A percentile compares a stretch with the other conserved stretches of the same genome.
phyloP scores from a whole-genome alignment of 352 stramenopile species.

The Pythium aquatile region DNA sequence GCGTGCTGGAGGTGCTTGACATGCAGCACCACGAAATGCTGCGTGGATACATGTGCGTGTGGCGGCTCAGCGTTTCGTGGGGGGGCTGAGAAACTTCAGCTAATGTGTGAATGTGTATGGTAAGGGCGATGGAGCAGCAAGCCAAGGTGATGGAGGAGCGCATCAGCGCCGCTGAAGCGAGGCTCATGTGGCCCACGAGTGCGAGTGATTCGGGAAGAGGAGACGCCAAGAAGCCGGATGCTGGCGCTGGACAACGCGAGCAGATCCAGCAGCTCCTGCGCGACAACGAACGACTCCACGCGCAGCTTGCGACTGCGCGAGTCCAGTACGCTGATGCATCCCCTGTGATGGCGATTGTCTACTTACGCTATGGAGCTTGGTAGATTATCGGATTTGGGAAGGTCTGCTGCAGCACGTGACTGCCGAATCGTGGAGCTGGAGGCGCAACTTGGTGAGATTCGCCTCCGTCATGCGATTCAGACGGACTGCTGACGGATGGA shows the following conservation, averaged over 20 bases:
- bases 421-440: constrained; percentile 22
- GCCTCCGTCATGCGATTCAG: neutral
- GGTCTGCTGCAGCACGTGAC: constrained; percentile 7
- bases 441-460: constrained; percentile 18
- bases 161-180: constrained; percentile 3
- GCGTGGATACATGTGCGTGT: constrained; percentile 24
- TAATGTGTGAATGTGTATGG: neutral
- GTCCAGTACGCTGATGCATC: constrained; percentile 22
- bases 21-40: constrained; percentile 23
- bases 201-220: neutral
- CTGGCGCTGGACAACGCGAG: neutral
- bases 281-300: constrained; percentile 33
- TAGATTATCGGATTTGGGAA: constrained; percentile 13
- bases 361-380: too few species aligned
- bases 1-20: constrained; percentile 30
- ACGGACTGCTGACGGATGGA: neutral
- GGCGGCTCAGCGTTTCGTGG: neutral
- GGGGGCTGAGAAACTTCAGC: neutral
- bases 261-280: constrained; percentile 20
- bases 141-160: constrained; percentile 19
- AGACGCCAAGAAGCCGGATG: neutral
- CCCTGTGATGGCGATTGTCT: neutral
- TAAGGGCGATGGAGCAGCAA: constrained; percentile 22
- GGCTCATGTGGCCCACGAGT: constrained; percentile 7
- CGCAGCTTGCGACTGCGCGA: constrained; percentile 14